phyloP scores from a whole-genome alignment of 495 filamentous ascomycete species.

The Neurospora sublineolata region DNA sequence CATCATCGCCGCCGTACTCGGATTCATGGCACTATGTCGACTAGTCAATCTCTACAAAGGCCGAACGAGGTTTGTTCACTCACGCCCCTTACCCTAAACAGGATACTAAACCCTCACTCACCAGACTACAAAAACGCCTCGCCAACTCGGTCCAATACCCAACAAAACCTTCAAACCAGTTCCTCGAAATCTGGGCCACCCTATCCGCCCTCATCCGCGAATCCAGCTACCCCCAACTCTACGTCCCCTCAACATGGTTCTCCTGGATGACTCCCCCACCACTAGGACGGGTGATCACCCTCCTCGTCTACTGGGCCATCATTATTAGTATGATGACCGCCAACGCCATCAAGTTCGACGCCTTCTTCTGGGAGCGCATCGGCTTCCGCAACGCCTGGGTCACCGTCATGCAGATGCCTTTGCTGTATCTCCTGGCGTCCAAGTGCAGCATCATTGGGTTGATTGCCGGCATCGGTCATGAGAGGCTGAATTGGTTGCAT shows the following conservation, averaged over 20 bases:
- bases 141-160: constrained; percentile 38
- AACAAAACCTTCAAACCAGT: constrained; percentile 50
- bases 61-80: constrained; percentile 20
- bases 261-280: constrained; percentile 44
- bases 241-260: constrained; percentile 37
- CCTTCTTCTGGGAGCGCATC: constrained; percentile 53
- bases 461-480: constrained; percentile 57
- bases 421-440: constrained; percentile 69
- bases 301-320: constrained; percentile 44
- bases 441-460: constrained; percentile 64
- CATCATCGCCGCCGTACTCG: constrained; percentile 32
- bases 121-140: constrained; percentile 28
- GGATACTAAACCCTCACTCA: background rate
- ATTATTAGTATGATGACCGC: constrained; percentile 47
- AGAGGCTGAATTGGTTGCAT: constrained; percentile 76
- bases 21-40: constrained; percentile 23
- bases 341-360: constrained; percentile 30
- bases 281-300: constrained; percentile 41
- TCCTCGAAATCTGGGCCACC: constrained; percentile 51
- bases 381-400: constrained; percentile 69
- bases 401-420: constrained; percentile 66
- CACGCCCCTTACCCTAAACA: background rate
- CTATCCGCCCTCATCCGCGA: constrained; percentile 58
- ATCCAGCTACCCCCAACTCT: constrained; percentile 50
- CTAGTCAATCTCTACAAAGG: constrained; percentile 27